Evolutionary conservation across 2,329 filamentous ascomycete genomes (phyloP), one percentile per base, ranked within the genome.

Genomic region (Colletotrichum aenigma): DNA sequence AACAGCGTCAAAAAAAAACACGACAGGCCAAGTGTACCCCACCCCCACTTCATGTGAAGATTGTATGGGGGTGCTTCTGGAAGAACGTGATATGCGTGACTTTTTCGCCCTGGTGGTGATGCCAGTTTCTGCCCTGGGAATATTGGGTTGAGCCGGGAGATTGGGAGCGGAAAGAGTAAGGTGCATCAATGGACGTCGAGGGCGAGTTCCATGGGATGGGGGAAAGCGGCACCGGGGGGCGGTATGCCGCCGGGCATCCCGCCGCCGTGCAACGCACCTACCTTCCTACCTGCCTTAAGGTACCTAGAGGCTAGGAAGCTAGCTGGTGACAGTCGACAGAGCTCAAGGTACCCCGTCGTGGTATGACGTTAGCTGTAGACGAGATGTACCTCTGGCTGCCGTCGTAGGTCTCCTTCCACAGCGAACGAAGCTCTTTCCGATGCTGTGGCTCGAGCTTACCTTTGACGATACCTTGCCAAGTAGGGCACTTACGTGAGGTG

Each of bases 31-130:
- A 65, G 15, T 65, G 58, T 55, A 56, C 56, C 70, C 73, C 74
- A 56, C 56, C 70, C 73, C 74, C 74, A 76, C 74, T 76, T 43
- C 74, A 76, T 74, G 48, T 76, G 74, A 75, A 69, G 65, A 38
- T 30, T 65, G 74, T 71, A 65, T 60, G 13, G 34, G 66, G 30
- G 32, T 52, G n/a, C 13, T 58, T 56, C 61, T 28, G 28, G 52
- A 26, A 56, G 38, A 26, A 21, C 30, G 21, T 66, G 34, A 30
- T 75, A 72, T 64, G 66, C 71, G 58, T 70, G 58, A 64, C 48
- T 52, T 66, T 66, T 36, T 24, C 12, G 21, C 32, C 21, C n/a
- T 65, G 52, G 34, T 21, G 55, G 48, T 62, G 34, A 48, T 65
- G 26, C 26, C 12, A 28, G 28, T 64, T 55, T 26, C 24, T 56